phyloP scores from a whole-genome alignment of 140 eudicot genomes.

The Erigeron philadelphicus region DNA sequence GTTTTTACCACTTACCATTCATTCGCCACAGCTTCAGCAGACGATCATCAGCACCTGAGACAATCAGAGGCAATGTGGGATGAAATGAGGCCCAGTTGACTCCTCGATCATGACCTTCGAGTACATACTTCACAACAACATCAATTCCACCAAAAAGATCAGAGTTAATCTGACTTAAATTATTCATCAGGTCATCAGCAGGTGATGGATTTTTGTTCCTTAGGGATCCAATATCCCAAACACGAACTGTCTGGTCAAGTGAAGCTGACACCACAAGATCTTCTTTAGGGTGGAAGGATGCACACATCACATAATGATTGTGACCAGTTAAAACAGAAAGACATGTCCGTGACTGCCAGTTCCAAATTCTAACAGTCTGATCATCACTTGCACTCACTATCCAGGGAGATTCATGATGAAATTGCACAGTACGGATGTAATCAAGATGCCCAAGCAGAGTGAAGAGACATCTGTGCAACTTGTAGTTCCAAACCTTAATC shows the following conservation, averaged over 20 bases:
- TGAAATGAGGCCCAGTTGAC: conserved; percentile 93
- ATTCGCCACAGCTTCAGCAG: conserved; percentile 89
- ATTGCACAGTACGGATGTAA: conserved; percentile 86
- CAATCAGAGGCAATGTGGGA: conserved; percentile 80
- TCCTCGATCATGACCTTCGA: conserved; percentile 92
- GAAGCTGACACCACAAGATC: conserved; percentile 92
- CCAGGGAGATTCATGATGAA: conserved; percentile 88
- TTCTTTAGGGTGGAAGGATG: conserved; percentile 76
- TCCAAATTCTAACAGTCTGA: conserved; percentile 85
- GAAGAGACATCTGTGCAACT: conserved; percentile 79
- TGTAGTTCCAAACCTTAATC: conserved; percentile 89
- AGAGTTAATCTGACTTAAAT: conserved; percentile 55
- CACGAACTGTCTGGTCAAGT: conserved; percentile 87
- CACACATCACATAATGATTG: conserved; percentile 94
- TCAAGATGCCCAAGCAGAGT: conserved; percentile 94
- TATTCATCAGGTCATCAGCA: conserved; percentile 49
- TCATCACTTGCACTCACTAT: conserved; percentile 96
- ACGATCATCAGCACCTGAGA: conserved; percentile 93
- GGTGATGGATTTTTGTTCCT: conserved; percentile 73
- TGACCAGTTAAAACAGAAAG: conserved; percentile 86
- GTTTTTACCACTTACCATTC: conserved; percentile 46
- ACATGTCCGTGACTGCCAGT: conserved; percentile 94
- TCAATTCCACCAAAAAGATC: conserved; percentile 89
- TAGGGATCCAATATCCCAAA: conserved; percentile 89
- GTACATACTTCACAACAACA: conserved; percentile 88